phyloP scores from a whole-genome alignment of 305 asterid species.

The Rubia balearica region DNA sequence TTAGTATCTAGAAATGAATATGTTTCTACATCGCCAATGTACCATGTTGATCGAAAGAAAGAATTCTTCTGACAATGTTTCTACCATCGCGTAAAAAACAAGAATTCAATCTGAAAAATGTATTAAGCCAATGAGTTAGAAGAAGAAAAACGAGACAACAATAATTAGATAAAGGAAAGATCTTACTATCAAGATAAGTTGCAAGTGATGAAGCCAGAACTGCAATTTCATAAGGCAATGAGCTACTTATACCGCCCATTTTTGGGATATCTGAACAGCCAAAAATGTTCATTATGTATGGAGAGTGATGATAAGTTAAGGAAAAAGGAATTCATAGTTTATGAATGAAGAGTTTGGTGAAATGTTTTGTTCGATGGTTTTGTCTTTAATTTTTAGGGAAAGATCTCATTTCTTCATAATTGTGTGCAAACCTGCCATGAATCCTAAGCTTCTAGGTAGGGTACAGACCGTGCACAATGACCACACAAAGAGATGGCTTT shows the following conservation, averaged over 20 bases:
- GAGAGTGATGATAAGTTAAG: conserved; percentile 7
- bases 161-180: background rate
- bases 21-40: too few relatives aligned
- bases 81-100: too few relatives aligned
- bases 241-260: background rate
- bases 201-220: conserved; percentile 14
- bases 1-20: too few relatives aligned
- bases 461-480: too few relatives aligned
- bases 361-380: conserved; percentile 24
- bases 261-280: background rate
- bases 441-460: too few relatives aligned
- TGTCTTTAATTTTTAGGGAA: conserved; percentile 14
- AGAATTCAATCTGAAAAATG: too few relatives aligned
- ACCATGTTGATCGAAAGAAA: too few relatives aligned
- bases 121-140: too few relatives aligned
- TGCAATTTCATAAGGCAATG: conserved; percentile 14
- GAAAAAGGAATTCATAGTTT: background rate
- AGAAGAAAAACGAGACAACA: too few relatives aligned
- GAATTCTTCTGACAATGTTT: too few relatives aligned
- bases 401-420: conserved; percentile 20
- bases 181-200: conserved; percentile 13
- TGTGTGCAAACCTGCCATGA: too few relatives aligned
- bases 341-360: conserved; percentile 19
- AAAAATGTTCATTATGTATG: background rate
- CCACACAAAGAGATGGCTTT: too few relatives aligned